A percentile compares a stretch with the other conserved stretches of the same genome.
phyloP scores from a whole-genome alignment of 192 early-diverging fungal genomes.

The Backusella morwellensis region DNA sequence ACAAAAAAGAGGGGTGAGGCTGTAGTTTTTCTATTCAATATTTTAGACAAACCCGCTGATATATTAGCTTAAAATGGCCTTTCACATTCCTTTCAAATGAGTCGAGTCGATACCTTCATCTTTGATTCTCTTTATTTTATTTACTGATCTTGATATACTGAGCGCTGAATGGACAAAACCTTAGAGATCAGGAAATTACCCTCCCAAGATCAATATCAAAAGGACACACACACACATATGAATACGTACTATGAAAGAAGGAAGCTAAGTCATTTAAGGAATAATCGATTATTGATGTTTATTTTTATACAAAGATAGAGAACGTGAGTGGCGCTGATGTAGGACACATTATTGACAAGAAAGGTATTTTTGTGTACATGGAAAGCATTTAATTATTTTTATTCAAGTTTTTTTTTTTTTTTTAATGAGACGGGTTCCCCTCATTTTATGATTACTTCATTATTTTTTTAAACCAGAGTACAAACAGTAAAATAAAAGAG shows the following conservation, averaged over 20 bases:
- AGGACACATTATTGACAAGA: not conserved
- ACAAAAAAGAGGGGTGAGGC: not conserved
- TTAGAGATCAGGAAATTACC: not conserved
- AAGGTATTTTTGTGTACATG: not conserved
- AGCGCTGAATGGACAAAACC: not conserved
- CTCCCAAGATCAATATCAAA: not conserved
- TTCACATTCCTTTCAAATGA: not conserved
- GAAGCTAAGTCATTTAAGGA: not conserved
- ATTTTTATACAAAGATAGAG: not conserved
- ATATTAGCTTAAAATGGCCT: not conserved
- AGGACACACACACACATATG: too few relatives aligned
- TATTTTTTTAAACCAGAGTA: not conserved
- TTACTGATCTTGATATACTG: not conserved
- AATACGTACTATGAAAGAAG: not conserved
- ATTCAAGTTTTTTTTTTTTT: not conserved
- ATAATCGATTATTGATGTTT: not conserved
- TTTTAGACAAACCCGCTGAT: not conserved
- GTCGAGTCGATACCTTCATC: not conserved
- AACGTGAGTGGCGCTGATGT: not conserved
- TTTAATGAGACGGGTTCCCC: not conserved
- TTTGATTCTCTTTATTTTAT: not conserved
- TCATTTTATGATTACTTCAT: not conserved
- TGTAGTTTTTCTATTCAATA: not conserved
- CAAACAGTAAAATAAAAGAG: too few relatives aligned
- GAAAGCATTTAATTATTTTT: not conserved